phyloP scores from a whole-genome alignment of 305 asterid species.

The Ajuga reptans region DNA sequence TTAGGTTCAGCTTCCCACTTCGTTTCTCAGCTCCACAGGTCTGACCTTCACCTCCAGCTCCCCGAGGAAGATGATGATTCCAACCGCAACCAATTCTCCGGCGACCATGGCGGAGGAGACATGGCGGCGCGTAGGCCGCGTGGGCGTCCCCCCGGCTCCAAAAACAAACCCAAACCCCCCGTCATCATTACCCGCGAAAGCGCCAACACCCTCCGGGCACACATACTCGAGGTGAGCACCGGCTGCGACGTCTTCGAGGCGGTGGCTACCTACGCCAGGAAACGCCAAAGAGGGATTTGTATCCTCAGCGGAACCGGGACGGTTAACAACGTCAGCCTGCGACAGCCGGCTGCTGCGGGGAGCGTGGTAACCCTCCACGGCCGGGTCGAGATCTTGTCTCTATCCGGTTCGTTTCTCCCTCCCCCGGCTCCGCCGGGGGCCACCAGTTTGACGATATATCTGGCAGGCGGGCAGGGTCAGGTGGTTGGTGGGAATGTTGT shows the following conservation, averaged over 20 bases:
- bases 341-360: slow-evolving; percentile 68
- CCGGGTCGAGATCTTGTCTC: slow-evolving; percentile 63
- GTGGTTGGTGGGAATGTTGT: slow-evolving; percentile 87
- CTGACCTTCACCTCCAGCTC: slow-evolving; percentile 45
- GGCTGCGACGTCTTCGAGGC: slow-evolving; percentile 86
- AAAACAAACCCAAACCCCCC: slow-evolving; percentile 69
- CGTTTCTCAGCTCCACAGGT: slow-evolving; percentile 45
- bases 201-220: slow-evolving; percentile 82
- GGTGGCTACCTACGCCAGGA: slow-evolving; percentile 62
- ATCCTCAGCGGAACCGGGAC: slow-evolving; percentile 71
- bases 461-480: slow-evolving; percentile 88
- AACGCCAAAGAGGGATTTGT: slow-evolving; percentile 69
- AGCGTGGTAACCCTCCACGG: slow-evolving; percentile 72
- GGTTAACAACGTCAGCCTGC: slow-evolving; percentile 60
- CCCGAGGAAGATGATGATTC: slow-evolving; percentile 38
- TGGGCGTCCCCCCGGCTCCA: slow-evolving; percentile 73
- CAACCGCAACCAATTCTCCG: slow-evolving; percentile 38
- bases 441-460: slow-evolving; percentile 58
- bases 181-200: slow-evolving; percentile 78
- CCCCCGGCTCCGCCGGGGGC: slow-evolving; percentile 95
- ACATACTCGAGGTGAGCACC: slow-evolving; percentile 56
- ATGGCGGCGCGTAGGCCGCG: slow-evolving; percentile 50
- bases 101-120: slow-evolving; percentile 40
- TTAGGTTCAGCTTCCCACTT: slow-evolving; percentile 67
- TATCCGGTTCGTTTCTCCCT: slow-evolving; percentile 79